Evolutionary conservation across 2,329 filamentous ascomycete genomes (phyloP).

Genomic region (Colletotrichum magnum): DNA sequence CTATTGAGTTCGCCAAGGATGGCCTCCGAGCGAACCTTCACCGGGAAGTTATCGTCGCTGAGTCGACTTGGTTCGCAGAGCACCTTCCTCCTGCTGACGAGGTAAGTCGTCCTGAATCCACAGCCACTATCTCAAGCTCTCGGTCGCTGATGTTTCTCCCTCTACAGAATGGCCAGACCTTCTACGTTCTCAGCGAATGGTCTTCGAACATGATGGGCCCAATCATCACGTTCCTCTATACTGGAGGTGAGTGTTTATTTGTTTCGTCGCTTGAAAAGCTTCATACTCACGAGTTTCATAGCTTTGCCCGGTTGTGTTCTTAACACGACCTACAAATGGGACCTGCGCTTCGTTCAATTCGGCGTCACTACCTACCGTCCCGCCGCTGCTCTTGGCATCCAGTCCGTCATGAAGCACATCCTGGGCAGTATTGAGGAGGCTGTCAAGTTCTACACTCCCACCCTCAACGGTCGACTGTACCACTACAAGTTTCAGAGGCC

Average conservation of each 20-base stretch:
- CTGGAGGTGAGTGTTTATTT: conserved; percentile 46
- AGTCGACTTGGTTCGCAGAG: conserved; percentile 53
- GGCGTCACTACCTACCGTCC: conserved; percentile 52
- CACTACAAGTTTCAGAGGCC: conserved; percentile 28
- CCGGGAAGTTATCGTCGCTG: conserved; percentile 50
- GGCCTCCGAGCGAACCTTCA: conserved; percentile 41
- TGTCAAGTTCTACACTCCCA: neutral
- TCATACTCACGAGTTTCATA: no score
- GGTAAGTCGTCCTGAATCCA: conserved; percentile 41
- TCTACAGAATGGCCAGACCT: conserved; percentile 47
- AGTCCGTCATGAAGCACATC: conserved; percentile 41
- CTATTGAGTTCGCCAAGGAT: conserved; percentile 19
- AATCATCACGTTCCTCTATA: conserved; percentile 54
- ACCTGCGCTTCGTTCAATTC: conserved; percentile 49
- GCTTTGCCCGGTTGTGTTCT: neutral
- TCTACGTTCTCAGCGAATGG: conserved; percentile 27
- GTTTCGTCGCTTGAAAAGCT: neutral
- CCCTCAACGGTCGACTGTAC: conserved; percentile 23
- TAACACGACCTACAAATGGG: conserved; percentile 43
- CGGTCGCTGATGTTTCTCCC: neutral
- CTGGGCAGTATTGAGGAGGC: conserved; percentile 19
- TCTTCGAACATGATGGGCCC: conserved; percentile 19
- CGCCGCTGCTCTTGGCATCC: conserved; percentile 48
- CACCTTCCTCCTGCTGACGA: conserved; percentile 48
- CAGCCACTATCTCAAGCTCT: neutral